Base-by-base conservation (phyloP, 305 asterid genomes). In the Solanum aculeatissimum region DNA sequence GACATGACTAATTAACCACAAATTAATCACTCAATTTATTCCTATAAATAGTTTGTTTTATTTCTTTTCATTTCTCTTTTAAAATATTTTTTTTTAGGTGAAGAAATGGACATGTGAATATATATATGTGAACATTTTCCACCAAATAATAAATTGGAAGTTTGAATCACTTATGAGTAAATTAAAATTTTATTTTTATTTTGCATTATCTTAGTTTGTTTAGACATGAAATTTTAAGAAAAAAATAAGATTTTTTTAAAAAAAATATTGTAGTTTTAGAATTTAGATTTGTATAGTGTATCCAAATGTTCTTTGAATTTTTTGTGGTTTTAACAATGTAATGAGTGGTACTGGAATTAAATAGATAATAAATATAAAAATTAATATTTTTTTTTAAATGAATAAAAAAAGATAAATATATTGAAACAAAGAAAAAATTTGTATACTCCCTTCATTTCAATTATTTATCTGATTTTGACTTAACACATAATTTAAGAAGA, bases 301-400 rank as follows among this genome's bases (percentile, higher is more conserved):
- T 66, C 7, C 4, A 66, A 32, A 16, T 32, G 8, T 4, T 16
- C 1, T 32, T 66, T 16, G 11, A 66, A 4, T 32, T 3, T 35
- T 1, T 0, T 29, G 7, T 14, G 1, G 2, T 29, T 6, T 18
- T 65, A 25, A 27, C 29, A 9, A 65, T 27, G 12, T 16, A 27
- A 29, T 27, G 9, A 27, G 21, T 27, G 29, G 15, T 7, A 65
- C 7, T 65, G 4, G 7, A 10, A 29, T 29, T 14, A 11, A 60
- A 62, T 25, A 62, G 12, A 3, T 62, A 25, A 13, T 6, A 62
- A 12, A 62, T 23, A 23, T 25, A 0, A 6, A 53, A 65, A 14
- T 0, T 27, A 3, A 0, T 54, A 0, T 18, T 65, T 1, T 32
- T 65, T 65, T 14, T 1, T 7, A 65, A 27, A 27, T 29, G 0